Base-by-base conservation (phyloP, 139 green algal genomes). In the Closterium sp. region DNA sequence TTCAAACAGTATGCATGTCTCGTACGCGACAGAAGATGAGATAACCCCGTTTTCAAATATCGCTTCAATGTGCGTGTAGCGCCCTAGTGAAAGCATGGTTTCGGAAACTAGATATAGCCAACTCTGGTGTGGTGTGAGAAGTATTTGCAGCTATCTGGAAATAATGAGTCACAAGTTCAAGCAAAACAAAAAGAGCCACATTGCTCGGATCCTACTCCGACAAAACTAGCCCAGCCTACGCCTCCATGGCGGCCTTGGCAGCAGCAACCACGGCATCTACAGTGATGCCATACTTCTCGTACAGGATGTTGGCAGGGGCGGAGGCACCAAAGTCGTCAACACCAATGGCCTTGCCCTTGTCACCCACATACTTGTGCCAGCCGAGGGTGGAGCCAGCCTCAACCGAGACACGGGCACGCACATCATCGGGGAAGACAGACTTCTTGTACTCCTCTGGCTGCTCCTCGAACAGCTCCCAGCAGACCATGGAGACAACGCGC, bases 251-350 rank as follows among this genome's bases (percentile, higher is more conserved):
- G 4, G 55, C 55, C 55, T 28, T 76, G 55, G 55, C 88, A 33
- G 35, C 35, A 34, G 16, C 25, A 88, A 97, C 94, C 3, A 98
- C 93, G 3, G 94, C 94, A 19, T 97, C 96, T 32, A 89, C 86
- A 38, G 96, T 99, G 95, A 99, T 98, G 93, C 98, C 98, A 93
- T 96, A 99, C 97, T 99, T 95, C 96, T 99, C 94, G 96, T 99
- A 99, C 88, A 99, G 94, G 32, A 96, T 95, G 86, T 93, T 88
- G 31, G 95, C 97, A 85, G 97, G 98, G 12, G 97, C 98, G 36
- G 97, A 98, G 12, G 98, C 98, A 87, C 98, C 98, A 88, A 99
- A 99, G 84, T 91, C 90, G 94, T 99, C 97, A 38, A 99, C 95
- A 93, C 98, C 97, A 38, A 99, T 95, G 94, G 94, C 87, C 88